Evolutionary conservation across 352 stramenopile genomes (phyloP).

Genomic region (Salisapilia sapeloensis): DNA sequence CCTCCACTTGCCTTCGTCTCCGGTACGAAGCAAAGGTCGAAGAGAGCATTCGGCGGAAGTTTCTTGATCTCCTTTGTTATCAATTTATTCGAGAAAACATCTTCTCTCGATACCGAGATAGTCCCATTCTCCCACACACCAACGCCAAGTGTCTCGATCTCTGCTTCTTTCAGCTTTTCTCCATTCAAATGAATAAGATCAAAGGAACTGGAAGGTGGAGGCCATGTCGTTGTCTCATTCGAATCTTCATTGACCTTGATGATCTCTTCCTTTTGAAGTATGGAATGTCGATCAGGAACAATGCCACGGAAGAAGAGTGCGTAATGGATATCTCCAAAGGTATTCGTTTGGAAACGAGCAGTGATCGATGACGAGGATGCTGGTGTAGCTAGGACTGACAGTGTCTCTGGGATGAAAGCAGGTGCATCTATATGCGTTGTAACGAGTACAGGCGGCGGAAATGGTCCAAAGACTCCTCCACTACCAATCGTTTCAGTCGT

Average conservation of each 20-base stretch:
- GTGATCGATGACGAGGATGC: conserved; percentile 27
- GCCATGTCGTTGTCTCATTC: conserved; percentile 6
- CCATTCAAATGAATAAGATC: conserved; percentile 21
- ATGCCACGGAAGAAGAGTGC: conserved; percentile 51
- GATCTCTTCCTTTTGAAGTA: conserved; percentile 6
- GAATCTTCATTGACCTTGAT: conserved; percentile 4
- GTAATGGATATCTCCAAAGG: conserved; percentile 61
- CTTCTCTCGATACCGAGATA: conserved; percentile 48
- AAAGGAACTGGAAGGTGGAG: conserved; percentile 35
- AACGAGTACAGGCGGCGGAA: conserved; percentile 49
- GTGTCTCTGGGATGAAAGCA: conserved; percentile 10
- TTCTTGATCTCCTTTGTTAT: conserved; percentile 44
- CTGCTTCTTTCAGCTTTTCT: conserved; percentile 25
- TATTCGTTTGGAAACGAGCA: conserved; percentile 31
- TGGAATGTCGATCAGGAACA: conserved; percentile 15
- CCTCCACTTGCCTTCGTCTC: conserved; percentile 52
- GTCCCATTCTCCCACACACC: conserved; percentile 65
- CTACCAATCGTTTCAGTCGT: conserved; percentile 48
- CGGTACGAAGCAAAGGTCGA: conserved; percentile 56
- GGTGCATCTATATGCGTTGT: conserved; percentile 34
- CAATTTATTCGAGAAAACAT: conserved; percentile 26
- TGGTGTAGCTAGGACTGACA: conserved; percentile 14
- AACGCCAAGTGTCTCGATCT: conserved; percentile 26
- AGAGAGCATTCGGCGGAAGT: conserved; percentile 37
- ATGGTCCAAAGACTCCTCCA: conserved; percentile 51